Evolutionary conservation across 352 stramenopile species (phyloP), one percentile per base, ranked within the genome.

Genomic region (Globisporangium lucens): DNA sequence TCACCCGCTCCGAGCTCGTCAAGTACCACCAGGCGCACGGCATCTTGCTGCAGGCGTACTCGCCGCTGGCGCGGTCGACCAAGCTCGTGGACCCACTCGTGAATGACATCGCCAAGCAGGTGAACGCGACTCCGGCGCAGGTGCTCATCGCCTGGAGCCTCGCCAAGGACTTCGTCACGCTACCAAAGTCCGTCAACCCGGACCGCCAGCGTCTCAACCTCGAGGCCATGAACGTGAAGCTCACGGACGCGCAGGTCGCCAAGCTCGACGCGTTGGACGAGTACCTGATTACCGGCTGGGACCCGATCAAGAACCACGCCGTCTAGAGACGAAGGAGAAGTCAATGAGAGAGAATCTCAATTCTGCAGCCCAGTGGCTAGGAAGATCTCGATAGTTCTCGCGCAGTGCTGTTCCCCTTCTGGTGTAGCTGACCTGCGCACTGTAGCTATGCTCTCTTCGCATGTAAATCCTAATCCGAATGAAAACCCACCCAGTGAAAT

Each of bases 41-140:
- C 7, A 88, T 93, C 49, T 24, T 75, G 1, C 66, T 91, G 1
- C 69, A 86, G 68, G 85, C 79, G 15, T 93, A 91, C 68, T 90
- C 80, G 35, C 79, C 77, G 4, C 59, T 89, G 1, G 81, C 70
- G 20, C 60, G 62, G 33, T 60, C 61, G 5, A 36, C 43, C 3
- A 67, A 71, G 17, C 49, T 72, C 4, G 13, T 22, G n/a, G 69
- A 89, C 35, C 49, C 71, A 1, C 70, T 74, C 20, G 15, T 89
- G 5, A 15, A 59, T 3, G 65, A 69, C 22, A 74, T 91, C 35
- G 76, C 80, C 7, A 56, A 68, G 1, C 59, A 85, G 17, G 49
- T 76, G 17, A 61, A 58, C 20, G 70, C 65, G 12, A 71, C 77
- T 0, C 65, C 73, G 1, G 82, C 84, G 5, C 82, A 89, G 62